Percentiles rank a stretch among this genome's conserved stretches.
phyloP scores from a whole-genome alignment of 2,329 filamentous ascomycete genomes.

The Alternaria ventricosa region DNA sequence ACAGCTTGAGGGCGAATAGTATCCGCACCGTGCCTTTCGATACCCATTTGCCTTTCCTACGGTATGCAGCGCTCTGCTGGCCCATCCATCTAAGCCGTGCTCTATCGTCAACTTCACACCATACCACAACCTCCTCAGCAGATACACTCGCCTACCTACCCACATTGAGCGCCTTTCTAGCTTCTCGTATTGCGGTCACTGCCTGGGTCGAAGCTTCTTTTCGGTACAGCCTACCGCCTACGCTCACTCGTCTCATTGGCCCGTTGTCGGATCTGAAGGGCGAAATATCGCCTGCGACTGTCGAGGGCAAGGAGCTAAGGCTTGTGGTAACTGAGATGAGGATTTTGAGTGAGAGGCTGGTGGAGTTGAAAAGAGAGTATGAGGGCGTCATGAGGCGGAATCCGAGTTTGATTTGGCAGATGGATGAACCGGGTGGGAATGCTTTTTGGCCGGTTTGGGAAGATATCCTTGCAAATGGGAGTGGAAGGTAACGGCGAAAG shows the following conservation, averaged over 20 bases:
- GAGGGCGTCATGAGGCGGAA: conserved; percentile 29
- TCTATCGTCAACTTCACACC: conserved; percentile 11
- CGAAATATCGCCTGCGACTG: conserved; percentile 28
- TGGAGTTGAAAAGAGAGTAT: conserved; percentile 29
- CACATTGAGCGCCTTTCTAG: conserved; percentile 32
- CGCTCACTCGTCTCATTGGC: conserved; percentile 37
- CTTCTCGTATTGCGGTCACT: conserved; percentile 34
- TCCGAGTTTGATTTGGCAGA: conserved; percentile 40
- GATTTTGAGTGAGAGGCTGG: conserved; percentile 31
- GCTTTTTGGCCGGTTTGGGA: conserved; percentile 29
- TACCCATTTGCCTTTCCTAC: conserved; percentile 35
- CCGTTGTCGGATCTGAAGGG: conserved; percentile 27
- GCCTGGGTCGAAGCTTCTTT: conserved; percentile 44
- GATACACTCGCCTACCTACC: conserved; percentile 27
- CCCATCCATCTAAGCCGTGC: conserved; percentile 41
- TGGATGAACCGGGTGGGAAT: conserved; percentile 7
- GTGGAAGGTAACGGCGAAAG: neutral
- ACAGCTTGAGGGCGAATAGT: conserved; percentile 5
- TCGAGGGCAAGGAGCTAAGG: conserved; percentile 34
- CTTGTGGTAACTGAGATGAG: conserved; percentile 30
- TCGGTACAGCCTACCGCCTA: conserved; percentile 38
- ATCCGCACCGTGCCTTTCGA: conserved; percentile 29
- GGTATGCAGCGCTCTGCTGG: conserved; percentile 42
- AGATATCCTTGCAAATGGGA: neutral
- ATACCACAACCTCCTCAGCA: neutral